phyloP scores from a whole-genome alignment of 176 grass and related monocot genomes.

The Olyra latifolia region DNA sequence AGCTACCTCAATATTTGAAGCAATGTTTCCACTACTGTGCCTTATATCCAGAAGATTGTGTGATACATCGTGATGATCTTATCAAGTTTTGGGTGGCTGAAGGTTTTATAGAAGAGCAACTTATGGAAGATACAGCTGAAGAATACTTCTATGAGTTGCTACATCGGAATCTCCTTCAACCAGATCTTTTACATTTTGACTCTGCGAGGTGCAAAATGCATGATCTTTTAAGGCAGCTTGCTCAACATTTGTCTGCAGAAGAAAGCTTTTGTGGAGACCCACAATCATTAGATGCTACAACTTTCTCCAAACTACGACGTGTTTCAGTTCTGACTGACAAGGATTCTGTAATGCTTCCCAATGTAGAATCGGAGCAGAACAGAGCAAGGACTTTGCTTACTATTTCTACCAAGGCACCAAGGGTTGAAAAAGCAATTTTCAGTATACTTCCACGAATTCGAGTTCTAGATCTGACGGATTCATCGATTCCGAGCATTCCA shows the following conservation, averaged over 20 bases:
- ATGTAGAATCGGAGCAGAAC: too few species aligned
- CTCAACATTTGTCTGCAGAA: not conserved
- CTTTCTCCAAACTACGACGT: too few species aligned
- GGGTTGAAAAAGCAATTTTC: too few species aligned
- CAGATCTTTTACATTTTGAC: not conserved
- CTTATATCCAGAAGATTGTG: not conserved
- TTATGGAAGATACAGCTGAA: not conserved
- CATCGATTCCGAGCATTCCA: too few species aligned
- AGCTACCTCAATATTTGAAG: too few species aligned
- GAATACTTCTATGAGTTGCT: too few species aligned
- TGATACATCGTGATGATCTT: not conserved
- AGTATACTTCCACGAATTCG: not conserved
- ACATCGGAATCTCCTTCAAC: not conserved
- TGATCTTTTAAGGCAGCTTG: slow-evolving; percentile 11
- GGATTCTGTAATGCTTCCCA: too few species aligned
- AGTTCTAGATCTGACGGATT: not conserved
- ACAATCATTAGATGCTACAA: too few species aligned
- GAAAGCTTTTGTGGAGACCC: too few species aligned
- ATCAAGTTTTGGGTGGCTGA: not conserved
- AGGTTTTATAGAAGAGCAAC: not conserved
- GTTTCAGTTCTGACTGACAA: too few species aligned
- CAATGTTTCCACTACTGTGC: not conserved
- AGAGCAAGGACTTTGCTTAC: too few species aligned
- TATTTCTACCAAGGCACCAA: too few species aligned
- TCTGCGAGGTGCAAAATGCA: not conserved